Evolutionary conservation across 257 asterid species (phyloP).

Genomic region (Solanum chiquidenum): DNA sequence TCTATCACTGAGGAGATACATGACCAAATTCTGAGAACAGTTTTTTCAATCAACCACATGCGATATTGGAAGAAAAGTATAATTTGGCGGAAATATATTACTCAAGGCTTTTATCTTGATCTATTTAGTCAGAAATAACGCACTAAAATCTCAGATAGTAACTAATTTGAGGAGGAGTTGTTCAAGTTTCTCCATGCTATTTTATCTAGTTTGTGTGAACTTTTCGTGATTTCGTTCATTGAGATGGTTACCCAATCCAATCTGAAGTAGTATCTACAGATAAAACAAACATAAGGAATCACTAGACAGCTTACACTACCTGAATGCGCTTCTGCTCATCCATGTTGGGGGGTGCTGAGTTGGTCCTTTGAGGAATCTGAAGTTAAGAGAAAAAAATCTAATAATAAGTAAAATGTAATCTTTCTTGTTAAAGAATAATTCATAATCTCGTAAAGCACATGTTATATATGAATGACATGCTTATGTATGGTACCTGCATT

Average conservation of each 20-base stretch:
- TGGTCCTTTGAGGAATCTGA: slow-evolving; percentile 9
- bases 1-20: not conserved
- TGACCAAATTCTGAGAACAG: not conserved
- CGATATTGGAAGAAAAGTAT: not conserved
- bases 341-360: slow-evolving; percentile 5
- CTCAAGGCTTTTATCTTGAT: not conserved
- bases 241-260: not conserved
- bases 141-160: not conserved
- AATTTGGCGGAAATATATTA: not conserved
- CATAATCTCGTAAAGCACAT: not conserved
- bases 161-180: not conserved
- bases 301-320: not conserved
- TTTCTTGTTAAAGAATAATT: not conserved
- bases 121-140: not conserved
- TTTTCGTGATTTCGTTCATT: not conserved
- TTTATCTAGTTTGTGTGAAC: not conserved
- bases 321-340: slow-evolving; percentile 3
- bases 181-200: not conserved
- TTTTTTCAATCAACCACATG: not conserved
- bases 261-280: not conserved
- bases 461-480: not conserved
- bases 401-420: not conserved
- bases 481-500: slow-evolving; percentile 6
- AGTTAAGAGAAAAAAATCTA: not conserved
- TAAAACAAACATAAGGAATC: not conserved